These are phyloP conservation scores for Nemania abortiva DNA, from an alignment of 2,329 filamentous ascomycete genomes.

Conservation along the genomic window DNA sequence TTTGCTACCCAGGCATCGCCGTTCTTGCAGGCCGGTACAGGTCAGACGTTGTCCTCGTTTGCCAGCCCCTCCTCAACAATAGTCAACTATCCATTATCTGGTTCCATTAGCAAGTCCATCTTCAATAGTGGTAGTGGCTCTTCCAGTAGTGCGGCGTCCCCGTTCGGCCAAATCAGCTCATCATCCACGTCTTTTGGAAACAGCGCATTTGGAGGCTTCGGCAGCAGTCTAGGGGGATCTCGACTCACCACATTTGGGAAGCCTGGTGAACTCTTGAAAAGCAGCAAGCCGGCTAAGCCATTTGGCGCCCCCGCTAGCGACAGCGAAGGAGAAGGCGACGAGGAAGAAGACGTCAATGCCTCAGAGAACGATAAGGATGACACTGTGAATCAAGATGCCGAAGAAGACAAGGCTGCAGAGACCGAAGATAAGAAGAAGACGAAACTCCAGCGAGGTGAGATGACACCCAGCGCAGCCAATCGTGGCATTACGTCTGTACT, in stretches of 20 bases:
- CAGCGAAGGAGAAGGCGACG: constrained; percentile 56
- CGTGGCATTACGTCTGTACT: constrained; percentile 42
- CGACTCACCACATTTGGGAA: constrained; percentile 78
- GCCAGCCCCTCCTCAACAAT: constrained; percentile 59
- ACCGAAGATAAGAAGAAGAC: constrained; percentile 72
- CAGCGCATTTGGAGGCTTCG: constrained; percentile 63
- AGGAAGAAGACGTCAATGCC: constrained; percentile 54
- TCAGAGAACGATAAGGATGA: constrained; percentile 56
- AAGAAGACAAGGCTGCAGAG: constrained; percentile 44
- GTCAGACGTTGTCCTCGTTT: constrained; percentile 56
- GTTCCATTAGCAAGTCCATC: constrained; percentile 61
- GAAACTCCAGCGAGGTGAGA: constrained; percentile 77
- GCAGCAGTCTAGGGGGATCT: constrained; percentile 54
- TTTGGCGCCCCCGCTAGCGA: constrained; percentile 82
- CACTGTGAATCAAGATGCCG: constrained; percentile 60
- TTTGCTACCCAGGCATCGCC: constrained; percentile 73
- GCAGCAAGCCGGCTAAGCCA: constrained; percentile 73
- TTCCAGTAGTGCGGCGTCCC: constrained; percentile 47
- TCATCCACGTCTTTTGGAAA: constrained; percentile 49
- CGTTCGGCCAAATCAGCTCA: constrained; percentile 48
- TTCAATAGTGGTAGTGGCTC: constrained; percentile 58
- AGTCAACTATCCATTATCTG: constrained; percentile 53
- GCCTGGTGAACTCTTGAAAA: constrained; percentile 65
- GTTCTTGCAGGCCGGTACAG: constrained; percentile 47
- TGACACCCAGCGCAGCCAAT: neutral